Conservation (phyloP, 192 early-diverging fungal genomes). For the Coemansia sp. region DNA sequence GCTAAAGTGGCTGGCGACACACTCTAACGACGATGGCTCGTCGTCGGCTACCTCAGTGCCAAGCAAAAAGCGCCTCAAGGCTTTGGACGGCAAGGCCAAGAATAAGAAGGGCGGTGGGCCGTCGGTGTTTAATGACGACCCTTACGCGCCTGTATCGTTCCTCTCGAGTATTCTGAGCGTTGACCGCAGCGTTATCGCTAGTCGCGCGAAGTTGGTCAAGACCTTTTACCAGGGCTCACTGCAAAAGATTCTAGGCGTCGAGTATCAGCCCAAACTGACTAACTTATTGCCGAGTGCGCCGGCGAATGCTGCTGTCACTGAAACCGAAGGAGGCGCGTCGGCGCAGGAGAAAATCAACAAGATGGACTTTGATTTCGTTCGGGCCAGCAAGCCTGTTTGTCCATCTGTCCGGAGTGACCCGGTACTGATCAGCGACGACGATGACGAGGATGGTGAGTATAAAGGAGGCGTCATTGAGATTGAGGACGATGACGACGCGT, state of each 20-base stretch:
- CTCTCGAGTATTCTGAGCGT: slow-evolving; percentile 51
- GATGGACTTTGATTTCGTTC: slow-evolving; percentile 38
- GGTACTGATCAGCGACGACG: slow-evolving; percentile 21
- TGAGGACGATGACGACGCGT: neutral
- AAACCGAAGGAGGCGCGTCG: neutral
- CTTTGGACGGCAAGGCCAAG: slow-evolving; percentile 19
- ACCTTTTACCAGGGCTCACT: slow-evolving; percentile 41
- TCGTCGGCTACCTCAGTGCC: neutral
- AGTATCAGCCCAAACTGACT: slow-evolving; percentile 44
- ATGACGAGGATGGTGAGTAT: neutral
- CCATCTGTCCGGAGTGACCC: neutral
- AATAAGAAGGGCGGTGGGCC: neutral
- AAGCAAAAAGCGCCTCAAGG: slow-evolving; percentile 30
- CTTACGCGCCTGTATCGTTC: slow-evolving; percentile 53
- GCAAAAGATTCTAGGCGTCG: slow-evolving; percentile 39
- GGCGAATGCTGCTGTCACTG: neutral
- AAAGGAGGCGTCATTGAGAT: neutral
- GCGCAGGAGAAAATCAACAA: slow-evolving; percentile 29
- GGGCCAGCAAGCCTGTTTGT: neutral
- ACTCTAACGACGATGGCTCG: neutral
- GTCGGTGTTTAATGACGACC: slow-evolving; percentile 30
- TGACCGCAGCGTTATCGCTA: slow-evolving; percentile 12
- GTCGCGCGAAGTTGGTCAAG: slow-evolving; percentile 21
- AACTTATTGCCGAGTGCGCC: slow-evolving; percentile 13
- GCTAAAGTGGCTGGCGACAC: slow-evolving; percentile 11